These are phyloP conservation scores for Citrus mangshanensis DNA, from an alignment of 345 rosid species.

Conservation along the genomic window DNA sequence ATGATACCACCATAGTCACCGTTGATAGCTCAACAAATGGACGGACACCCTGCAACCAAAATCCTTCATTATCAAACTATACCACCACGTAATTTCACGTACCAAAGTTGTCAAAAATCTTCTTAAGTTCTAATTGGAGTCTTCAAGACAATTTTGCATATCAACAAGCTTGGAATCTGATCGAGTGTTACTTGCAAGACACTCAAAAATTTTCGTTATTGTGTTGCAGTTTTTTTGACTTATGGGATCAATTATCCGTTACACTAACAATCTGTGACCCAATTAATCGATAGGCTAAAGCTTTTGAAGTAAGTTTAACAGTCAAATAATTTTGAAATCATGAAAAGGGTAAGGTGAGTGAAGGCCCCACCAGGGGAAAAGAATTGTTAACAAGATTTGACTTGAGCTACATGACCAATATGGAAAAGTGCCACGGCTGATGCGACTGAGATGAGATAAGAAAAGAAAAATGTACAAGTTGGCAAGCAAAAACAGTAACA, in stretches of 20 bases:
- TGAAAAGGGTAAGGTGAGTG: not conserved
- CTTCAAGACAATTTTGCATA: not conserved
- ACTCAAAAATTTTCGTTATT: too few relatives aligned
- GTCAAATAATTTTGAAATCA: constrained; percentile 17
- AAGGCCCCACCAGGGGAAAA: constrained; percentile 22
- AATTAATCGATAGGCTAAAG: too few relatives aligned
- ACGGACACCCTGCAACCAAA: constrained; percentile 70
- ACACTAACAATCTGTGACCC: too few relatives aligned
- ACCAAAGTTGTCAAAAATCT: not conserved
- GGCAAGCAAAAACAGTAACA: not conserved
- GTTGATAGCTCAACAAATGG: constrained; percentile 83
- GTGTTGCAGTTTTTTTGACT: too few relatives aligned
- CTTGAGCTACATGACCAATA: constrained; percentile 10
- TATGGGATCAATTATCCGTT: too few relatives aligned
- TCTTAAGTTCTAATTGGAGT: not conserved
- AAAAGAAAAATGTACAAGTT: not conserved
- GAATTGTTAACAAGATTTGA: constrained; percentile 29
- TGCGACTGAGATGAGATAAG: not conserved
- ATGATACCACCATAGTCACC: constrained; percentile 60
- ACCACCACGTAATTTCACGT: not conserved
- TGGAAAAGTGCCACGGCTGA: not conserved
- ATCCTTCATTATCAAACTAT: not conserved
- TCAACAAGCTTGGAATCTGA: not conserved
- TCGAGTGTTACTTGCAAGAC: not conserved
- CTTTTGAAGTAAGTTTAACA: not conserved